Percentiles rank a stretch among this genome's conserved stretches.
These are phyloP conservation scores for Suhomyces wounanorum DNA, from an alignment of 1,139 yeast species.

Conservation along the genomic window DNA sequence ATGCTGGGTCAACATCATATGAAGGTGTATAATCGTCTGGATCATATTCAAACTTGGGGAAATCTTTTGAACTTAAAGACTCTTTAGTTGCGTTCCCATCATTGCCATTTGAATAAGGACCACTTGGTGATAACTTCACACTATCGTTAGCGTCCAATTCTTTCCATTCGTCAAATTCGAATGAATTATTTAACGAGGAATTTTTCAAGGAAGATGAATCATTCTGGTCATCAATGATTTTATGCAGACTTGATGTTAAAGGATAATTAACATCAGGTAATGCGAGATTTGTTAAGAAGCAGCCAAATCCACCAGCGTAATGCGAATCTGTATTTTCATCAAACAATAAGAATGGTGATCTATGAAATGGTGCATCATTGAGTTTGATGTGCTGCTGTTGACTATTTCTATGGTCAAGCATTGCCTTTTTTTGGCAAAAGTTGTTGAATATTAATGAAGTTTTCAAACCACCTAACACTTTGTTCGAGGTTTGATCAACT, in stretches of 20 bases:
- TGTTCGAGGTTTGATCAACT: slow-evolving; percentile 20
- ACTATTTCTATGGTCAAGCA: slow-evolving; percentile 42
- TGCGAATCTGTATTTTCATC: slow-evolving; percentile 43
- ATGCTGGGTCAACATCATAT: slow-evolving; percentile 40
- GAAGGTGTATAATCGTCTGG: slow-evolving; percentile 49
- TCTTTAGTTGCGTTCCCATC: neutral
- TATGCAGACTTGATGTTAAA: slow-evolving; percentile 24
- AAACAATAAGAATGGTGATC: slow-evolving; percentile 71
- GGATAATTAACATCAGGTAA: slow-evolving; percentile 71
- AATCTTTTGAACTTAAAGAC: neutral
- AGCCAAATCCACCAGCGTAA: slow-evolving; percentile 51
- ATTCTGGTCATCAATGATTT: neutral
- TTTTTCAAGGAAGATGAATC: neutral
- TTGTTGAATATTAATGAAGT: slow-evolving; percentile 64
- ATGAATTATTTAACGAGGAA: slow-evolving; percentile 10
- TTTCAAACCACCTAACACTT: slow-evolving; percentile 34
- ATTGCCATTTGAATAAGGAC: neutral
- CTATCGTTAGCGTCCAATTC: neutral
- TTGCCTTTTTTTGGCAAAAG: slow-evolving; percentile 58
- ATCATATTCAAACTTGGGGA: slow-evolving; percentile 26
- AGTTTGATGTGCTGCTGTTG: slow-evolving; percentile 68
- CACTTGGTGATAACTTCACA: neutral
- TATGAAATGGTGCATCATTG: slow-evolving; percentile 83
- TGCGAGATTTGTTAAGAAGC: slow-evolving; percentile 63
- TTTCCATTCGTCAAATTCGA: slow-evolving; percentile 1